Conservation (phyloP, 495 filamentous ascomycete species). For the Stereocaulon alpinum region DNA sequence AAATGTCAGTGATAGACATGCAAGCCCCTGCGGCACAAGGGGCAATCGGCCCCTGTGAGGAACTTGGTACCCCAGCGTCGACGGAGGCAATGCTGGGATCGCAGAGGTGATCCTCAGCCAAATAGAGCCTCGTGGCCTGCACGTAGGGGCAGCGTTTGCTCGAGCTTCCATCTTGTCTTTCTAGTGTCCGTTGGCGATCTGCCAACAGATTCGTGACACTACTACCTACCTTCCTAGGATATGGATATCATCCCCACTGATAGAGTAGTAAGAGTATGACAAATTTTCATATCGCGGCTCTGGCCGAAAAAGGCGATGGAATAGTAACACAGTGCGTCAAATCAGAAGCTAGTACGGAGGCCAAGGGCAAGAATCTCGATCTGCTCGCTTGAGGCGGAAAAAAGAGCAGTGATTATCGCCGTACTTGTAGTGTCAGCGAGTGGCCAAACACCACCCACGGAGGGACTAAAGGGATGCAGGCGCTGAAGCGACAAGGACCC, state of each 20-base stretch:
- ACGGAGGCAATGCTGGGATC: not conserved
- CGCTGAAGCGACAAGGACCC: conserved; percentile 1
- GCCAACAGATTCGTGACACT: not conserved
- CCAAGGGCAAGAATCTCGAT: not conserved
- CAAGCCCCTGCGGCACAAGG: not conserved
- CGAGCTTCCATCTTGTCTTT: not conserved
- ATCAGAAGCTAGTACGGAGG: not conserved
- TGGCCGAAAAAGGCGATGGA: not conserved
- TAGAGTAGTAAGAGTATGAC: not conserved
- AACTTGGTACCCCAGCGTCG: not conserved
- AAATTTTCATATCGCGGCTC: conserved; percentile 6
- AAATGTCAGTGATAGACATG: not conserved
- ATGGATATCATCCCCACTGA: not conserved
- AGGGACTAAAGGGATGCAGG: not conserved
- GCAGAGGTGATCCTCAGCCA: not conserved
- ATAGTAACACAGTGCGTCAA: not conserved
- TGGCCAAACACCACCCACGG: not conserved
- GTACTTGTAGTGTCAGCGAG: not conserved
- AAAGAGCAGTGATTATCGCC: not conserved
- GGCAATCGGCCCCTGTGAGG: not conserved
- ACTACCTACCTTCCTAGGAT: too few relatives aligned
- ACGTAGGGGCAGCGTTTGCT: not conserved
- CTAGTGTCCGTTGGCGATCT: not conserved
- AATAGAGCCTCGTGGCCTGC: not conserved
- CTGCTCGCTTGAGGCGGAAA: not conserved